Percentiles rank a stretch among this genome's conserved stretches.
Evolutionary conservation across 805 yeast genomes (phyloP).

Genomic region (Blastobotrys muscicola): DNA sequence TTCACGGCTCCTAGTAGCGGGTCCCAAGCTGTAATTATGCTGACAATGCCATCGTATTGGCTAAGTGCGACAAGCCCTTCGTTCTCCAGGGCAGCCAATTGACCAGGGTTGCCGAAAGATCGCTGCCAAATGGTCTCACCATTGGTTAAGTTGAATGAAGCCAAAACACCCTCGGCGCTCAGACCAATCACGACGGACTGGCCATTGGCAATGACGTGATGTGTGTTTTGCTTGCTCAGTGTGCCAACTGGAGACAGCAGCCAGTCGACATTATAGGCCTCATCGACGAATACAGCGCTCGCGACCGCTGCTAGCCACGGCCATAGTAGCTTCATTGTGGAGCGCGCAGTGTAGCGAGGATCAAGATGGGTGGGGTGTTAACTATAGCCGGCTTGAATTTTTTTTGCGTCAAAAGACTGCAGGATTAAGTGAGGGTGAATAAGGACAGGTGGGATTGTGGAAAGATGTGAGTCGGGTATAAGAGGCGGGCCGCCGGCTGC

Average conservation of each 20-base stretch:
- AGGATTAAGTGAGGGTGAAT: no score
- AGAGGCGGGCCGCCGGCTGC: no score
- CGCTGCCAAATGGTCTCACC: constrained; percentile 26
- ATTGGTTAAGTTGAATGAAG: constrained; percentile 14
- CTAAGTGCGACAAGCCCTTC: background rate
- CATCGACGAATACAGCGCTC: constrained; percentile 27
- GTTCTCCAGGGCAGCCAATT: background rate
- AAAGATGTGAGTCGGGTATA: no score
- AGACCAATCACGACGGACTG: constrained; percentile 6
- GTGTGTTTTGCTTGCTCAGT: constrained; percentile 7
- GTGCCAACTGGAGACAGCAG: constrained; percentile 20
- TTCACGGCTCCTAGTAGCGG: constrained; percentile 1
- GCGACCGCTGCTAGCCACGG: background rate
- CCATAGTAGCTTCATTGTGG: no score
- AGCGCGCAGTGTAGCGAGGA: no score
- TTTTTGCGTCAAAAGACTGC: no score
- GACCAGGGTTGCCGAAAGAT: background rate
- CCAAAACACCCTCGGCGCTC: constrained; percentile 17
- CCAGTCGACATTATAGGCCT: constrained; percentile 28
- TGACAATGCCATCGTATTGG: background rate
- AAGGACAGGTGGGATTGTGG: no score
- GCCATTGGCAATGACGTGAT: constrained; percentile 5
- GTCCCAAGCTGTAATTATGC: background rate
- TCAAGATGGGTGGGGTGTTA: no score
- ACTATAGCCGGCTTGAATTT: no score